Conservation (phyloP, 768 basidiomycete species). For the Chalciporus pseudorubinellus region DNA sequence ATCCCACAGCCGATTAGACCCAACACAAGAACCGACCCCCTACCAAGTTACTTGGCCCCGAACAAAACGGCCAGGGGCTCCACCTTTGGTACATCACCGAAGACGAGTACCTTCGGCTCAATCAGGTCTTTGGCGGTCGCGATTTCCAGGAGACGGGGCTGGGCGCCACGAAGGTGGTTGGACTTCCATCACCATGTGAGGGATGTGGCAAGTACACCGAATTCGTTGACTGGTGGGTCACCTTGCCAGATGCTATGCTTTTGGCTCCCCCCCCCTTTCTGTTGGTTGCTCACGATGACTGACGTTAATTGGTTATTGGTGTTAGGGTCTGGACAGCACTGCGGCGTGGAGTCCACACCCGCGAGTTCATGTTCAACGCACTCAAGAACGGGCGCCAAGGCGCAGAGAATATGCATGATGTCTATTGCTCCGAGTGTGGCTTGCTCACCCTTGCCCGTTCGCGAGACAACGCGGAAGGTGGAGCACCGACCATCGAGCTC, state of each 20-base stretch:
- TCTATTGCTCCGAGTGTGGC: conserved; percentile 19
- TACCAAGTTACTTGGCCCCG: not conserved
- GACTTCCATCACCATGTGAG: no score
- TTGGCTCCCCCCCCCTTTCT: not conserved
- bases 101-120: conserved; percentile 17
- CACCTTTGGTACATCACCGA: conserved; percentile 21
- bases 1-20: not conserved
- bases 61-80: not conserved
- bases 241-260: no score
- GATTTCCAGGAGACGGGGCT: no score
- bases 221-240: conserved; percentile 7
- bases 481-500: conserved; percentile 7
- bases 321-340: conserved; percentile 18
- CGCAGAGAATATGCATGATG: conserved; percentile 18
- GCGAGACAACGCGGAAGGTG: conserved; percentile 14
- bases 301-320: not conserved
- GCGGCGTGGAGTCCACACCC: conserved; percentile 14
- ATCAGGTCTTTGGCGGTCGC: no score
- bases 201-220: no score
- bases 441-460: conserved; percentile 11
- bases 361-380: conserved; percentile 17
- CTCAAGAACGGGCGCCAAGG: conserved; percentile 13
- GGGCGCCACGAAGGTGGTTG: no score
- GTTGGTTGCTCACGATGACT: not conserved
- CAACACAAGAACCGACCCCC: conserved; percentile 11